These are phyloP conservation scores for Ehretia macrophylla DNA, from an alignment of 257 asterid species.

Conservation along the genomic window DNA sequence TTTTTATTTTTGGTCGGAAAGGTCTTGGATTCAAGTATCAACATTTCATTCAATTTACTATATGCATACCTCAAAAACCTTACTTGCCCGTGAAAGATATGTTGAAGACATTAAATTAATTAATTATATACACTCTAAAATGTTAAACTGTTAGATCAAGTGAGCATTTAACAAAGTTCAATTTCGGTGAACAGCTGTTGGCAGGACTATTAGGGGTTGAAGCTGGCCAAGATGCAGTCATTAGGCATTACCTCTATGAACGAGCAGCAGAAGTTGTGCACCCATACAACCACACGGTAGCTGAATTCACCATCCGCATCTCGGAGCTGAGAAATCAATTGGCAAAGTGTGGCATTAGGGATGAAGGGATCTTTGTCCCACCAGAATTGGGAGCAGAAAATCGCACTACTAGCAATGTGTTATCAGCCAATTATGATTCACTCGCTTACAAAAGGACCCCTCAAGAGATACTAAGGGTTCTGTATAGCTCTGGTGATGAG, in stretches of 20 bases:
- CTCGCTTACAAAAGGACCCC: slow-evolving; percentile 35
- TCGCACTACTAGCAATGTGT: slow-evolving; percentile 26
- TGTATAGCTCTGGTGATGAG: slow-evolving; percentile 33
- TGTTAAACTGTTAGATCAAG: no score
- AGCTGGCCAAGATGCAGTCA: slow-evolving; percentile 46
- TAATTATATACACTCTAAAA: no score
- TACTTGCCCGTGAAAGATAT: no score
- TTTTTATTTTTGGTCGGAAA: no score
- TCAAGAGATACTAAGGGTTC: slow-evolving; percentile 27
- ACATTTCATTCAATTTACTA: no score
- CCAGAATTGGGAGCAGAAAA: slow-evolving; percentile 34
- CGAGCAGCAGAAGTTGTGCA: slow-evolving; percentile 20
- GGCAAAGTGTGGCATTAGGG: slow-evolving; percentile 38
- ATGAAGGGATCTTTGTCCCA: slow-evolving; percentile 42
- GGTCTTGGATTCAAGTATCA: no score
- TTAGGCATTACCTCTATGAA: slow-evolving; percentile 36
- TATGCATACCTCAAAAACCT: no score
- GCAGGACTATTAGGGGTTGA: slow-evolving; percentile 47
- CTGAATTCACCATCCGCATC: slow-evolving; percentile 30
- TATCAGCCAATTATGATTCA: slow-evolving; percentile 41
- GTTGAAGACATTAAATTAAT: no score
- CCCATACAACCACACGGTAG: slow-evolving; percentile 38
- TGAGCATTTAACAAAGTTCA: no score
- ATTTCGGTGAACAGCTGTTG: slow-evolving; percentile 17
- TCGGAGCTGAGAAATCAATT: slow-evolving; percentile 36